Evolutionary conservation across 495 filamentous ascomycete species (phyloP), one percentile per base, ranked within the genome.

Genomic region (Glonium stellatum): DNA sequence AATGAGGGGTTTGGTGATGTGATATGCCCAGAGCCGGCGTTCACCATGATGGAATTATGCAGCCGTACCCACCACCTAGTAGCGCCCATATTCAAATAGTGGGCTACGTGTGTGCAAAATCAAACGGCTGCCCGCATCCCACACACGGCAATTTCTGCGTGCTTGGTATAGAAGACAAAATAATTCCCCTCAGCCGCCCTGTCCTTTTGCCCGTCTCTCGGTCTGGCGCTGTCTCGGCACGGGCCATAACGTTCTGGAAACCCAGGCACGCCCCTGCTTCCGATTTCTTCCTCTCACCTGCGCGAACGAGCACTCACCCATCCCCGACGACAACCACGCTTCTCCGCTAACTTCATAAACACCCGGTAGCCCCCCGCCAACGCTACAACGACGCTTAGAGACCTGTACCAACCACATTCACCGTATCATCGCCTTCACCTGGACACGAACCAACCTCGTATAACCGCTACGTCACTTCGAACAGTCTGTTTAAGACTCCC

Each of bases 281-380:
- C 62, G 62, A 58, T 42, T 60, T 58, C 62, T 59, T 59, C 63
- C 59, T 58, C 58, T 65, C 23, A 61, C 52, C n/a, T 36, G 9
- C 11, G 18, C 19, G 34, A 46, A 35, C 41, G 31, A 15, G 50
- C n/a, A 27, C 18, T 22, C 48, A 41, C 54, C 55, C 25, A 55
- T 49, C 63, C 13, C 51, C 55, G 46, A 51, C 53, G 50, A 54
- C 49, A 39, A 35, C 46, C 55, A 41, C 61, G 48, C 54, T 25
- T 44, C 58, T 59, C 23, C 58, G 34, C 41, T 6, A 31, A 31
- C 44, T n/a, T 13, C 22, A 23, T 54, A 51, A 51, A 41, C n/a
- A 61, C 34, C 21, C 53, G 10, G 48, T 6, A n/a, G 39, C 51
- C 18, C 55, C 47, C 18, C n/a, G 15, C 13, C 23, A 21, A 55